phyloP scores from a whole-genome alignment of 2,329 filamentous ascomycete genomes.

The Dactylellina leptospora region DNA sequence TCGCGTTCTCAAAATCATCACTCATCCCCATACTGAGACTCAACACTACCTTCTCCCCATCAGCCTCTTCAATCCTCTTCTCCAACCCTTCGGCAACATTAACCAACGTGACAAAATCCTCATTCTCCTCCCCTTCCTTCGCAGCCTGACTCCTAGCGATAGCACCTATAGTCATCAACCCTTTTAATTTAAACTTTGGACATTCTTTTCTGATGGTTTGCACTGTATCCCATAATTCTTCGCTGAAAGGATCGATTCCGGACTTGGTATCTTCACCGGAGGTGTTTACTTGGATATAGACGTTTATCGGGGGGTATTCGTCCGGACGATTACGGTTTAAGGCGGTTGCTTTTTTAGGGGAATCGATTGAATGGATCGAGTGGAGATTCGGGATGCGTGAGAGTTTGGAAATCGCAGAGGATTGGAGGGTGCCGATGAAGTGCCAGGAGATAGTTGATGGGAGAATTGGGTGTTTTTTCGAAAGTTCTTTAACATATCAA shows the following conservation, averaged over 20 bases:
- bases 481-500: conserved; percentile 68
- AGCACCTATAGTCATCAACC: conserved; percentile 54
- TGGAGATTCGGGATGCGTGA: conserved; percentile 88
- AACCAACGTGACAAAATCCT: conserved; percentile 49
- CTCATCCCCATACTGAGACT: conserved; percentile 68
- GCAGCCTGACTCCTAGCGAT: conserved; percentile 47
- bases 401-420: conserved; percentile 88
- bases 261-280: conserved; percentile 64
- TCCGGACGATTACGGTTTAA: conserved; percentile 76
- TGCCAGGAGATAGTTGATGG: conserved; percentile 86
- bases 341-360: conserved; percentile 82
- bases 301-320: conserved; percentile 65
- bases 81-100: conserved; percentile 30
- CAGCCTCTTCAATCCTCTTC: conserved; percentile 50
- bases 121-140: conserved; percentile 50
- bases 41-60: conserved; percentile 34
- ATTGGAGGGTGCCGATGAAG: conserved; percentile 94
- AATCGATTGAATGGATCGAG: conserved; percentile 91
- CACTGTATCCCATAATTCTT: conserved; percentile 34
- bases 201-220: conserved; percentile 71
- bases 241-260: conserved; percentile 27
- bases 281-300: conserved; percentile 96
- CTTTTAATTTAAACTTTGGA: conserved; percentile 74
- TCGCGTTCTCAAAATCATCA: conserved; percentile 89
- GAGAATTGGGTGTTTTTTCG: conserved; percentile 82